phyloP scores from a whole-genome alignment of 495 filamentous ascomycete genomes.

The Penicillium mononematosum region DNA sequence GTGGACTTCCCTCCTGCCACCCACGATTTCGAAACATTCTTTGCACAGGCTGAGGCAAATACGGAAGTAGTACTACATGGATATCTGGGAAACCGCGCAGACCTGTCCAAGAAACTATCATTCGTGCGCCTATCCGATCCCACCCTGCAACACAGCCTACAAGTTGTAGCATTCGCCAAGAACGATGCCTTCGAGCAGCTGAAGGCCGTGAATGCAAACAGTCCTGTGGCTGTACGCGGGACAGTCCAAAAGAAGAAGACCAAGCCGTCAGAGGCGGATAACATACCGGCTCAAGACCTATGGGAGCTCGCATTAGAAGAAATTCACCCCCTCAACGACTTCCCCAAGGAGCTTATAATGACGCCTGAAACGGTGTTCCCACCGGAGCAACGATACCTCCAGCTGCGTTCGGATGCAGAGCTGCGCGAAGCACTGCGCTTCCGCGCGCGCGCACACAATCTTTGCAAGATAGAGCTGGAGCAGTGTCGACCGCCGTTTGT shows the following conservation, averaged over 20 bases:
- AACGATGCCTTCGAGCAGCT: constrained; percentile 43
- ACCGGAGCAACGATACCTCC: constrained; percentile 74
- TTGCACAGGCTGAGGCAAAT: constrained; percentile 39
- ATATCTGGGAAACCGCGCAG: constrained; percentile 62
- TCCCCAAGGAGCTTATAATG: constrained; percentile 73
- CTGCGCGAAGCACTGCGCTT: constrained; percentile 63
- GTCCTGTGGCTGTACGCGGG: constrained; percentile 53
- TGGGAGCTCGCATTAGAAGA: constrained; percentile 64
- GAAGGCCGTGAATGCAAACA: constrained; percentile 48
- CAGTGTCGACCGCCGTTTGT: constrained; percentile 52
- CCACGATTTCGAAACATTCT: constrained; percentile 47
- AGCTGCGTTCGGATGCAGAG: constrained; percentile 67
- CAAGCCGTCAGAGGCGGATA: constrained; percentile 27
- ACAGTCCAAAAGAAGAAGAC: constrained; percentile 46
- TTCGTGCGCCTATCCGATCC: constrained; percentile 64
- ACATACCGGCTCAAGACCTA: constrained; percentile 29
- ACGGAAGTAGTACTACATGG: constrained; percentile 64
- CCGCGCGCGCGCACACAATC: constrained; percentile 50
- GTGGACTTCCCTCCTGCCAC: constrained; percentile 55
- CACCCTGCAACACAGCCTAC: constrained; percentile 48
- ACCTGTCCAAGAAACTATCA: constrained; percentile 63
- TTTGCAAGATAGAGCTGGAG: constrained; percentile 54
- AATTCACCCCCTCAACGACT: constrained; percentile 68
- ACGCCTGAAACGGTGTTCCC: constrained; percentile 69
- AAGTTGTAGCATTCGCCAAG: constrained; percentile 53